Percentiles rank a stretch among this genome's conserved stretches.
phyloP scores from a whole-genome alignment of 2,329 filamentous ascomycete species.

The Dothistroma pini region DNA sequence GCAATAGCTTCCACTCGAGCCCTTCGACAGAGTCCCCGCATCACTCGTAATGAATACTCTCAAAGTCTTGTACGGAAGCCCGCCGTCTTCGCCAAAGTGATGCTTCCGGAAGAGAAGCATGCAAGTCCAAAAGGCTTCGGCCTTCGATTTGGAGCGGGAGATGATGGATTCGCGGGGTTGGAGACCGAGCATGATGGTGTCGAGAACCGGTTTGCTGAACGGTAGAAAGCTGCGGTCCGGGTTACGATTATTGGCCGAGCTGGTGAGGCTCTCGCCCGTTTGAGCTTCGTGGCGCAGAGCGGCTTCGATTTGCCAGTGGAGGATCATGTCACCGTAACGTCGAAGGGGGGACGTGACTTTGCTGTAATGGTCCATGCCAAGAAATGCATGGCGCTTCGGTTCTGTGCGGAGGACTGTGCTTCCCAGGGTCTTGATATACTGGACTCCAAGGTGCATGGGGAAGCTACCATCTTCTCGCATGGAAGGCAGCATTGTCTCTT shows the following conservation, averaged over 20 bases:
- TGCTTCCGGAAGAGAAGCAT: slow-evolving; percentile 57
- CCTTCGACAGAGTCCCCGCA: slow-evolving; percentile 17
- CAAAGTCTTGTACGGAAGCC: slow-evolving; percentile 1
- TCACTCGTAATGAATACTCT: neutral
- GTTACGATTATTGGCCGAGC: slow-evolving; percentile 24
- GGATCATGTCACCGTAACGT: slow-evolving; percentile 57
- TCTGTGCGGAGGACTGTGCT: slow-evolving; percentile 43
- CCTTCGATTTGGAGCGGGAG: slow-evolving; percentile 35
- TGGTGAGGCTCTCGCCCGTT: slow-evolving; percentile 40
- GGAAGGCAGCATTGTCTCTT: slow-evolving; percentile 38
- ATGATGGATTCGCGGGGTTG: slow-evolving; percentile 46
- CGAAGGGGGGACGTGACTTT: slow-evolving; percentile 61
- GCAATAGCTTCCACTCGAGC: slow-evolving; percentile 21
- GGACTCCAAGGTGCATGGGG: slow-evolving; percentile 37
- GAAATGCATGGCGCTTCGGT: slow-evolving; percentile 48
- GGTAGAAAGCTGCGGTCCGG: slow-evolving; percentile 42
- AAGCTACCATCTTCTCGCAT: slow-evolving; percentile 35
- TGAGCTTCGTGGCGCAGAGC: slow-evolving; percentile 55
- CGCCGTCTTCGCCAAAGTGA: slow-evolving; percentile 47
- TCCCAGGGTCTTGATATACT: slow-evolving; percentile 43
- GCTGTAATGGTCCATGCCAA: slow-evolving; percentile 53
- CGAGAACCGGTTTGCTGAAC: slow-evolving; percentile 48
- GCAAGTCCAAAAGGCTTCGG: slow-evolving; percentile 47
- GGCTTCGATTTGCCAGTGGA: slow-evolving; percentile 63
- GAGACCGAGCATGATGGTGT: slow-evolving; percentile 47